Evolutionary conservation across 225 moss, liverwort and hornwort genomes (phyloP).

Genomic region (Marchantia polymorpha): DNA sequence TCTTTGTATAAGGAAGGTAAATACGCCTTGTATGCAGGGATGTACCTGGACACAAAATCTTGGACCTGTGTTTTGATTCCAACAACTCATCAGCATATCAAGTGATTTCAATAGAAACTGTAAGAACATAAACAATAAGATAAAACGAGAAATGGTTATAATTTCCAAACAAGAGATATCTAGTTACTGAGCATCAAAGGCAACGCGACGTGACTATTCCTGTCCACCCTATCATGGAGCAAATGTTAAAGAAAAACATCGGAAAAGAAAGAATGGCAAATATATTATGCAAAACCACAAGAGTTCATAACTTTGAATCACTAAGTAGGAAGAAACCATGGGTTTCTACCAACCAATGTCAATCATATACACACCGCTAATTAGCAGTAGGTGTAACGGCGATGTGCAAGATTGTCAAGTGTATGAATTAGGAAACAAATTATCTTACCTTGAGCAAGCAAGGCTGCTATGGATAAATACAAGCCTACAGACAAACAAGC

Average conservation of each 20-base stretch:
- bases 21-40: conserved; percentile 88
- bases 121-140: neutral
- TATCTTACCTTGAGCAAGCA: too few species aligned
- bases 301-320: too few species aligned
- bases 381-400: too few species aligned
- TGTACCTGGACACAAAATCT: conserved; percentile 86
- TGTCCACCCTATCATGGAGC: too few species aligned
- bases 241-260: too few species aligned
- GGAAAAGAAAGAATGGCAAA: too few species aligned
- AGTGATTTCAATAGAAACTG: neutral
- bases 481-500: neutral
- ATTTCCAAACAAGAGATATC: neutral
- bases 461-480: neutral
- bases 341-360: too few species aligned
- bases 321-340: too few species aligned
- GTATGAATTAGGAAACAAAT: too few species aligned
- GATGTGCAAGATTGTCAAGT: too few species aligned
- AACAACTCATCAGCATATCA: neutral
- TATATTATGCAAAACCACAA: too few species aligned
- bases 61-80: conserved; percentile 55
- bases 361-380: too few species aligned
- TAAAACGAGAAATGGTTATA: neutral
- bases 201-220: neutral
- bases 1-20: conserved; percentile 66
- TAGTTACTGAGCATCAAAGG: neutral